phyloP scores from a whole-genome alignment of 1,284 basidiomycete species.

The Leccinum griseonigrum region DNA sequence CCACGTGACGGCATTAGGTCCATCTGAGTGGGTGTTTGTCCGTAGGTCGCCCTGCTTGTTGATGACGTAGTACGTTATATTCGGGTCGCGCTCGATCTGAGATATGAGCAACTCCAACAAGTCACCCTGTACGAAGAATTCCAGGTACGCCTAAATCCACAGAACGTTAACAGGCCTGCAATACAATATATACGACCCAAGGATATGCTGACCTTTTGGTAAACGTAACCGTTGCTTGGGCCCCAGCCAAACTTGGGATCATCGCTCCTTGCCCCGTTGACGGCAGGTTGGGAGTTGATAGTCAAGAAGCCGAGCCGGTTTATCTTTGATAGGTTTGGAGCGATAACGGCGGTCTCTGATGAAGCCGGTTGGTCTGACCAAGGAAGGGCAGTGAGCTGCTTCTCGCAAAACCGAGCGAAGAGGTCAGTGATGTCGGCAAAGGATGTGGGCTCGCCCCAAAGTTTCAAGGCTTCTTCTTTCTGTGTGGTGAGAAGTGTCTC shows the following conservation, averaged over 20 bases:
- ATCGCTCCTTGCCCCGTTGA: conserved; percentile 87
- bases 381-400: conserved; percentile 74
- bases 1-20: conserved; percentile 99
- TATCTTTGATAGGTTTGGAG: conserved; percentile 76
- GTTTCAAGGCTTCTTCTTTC: conserved; percentile 80
- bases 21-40: conserved; percentile 90
- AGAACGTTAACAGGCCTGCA: background rate
- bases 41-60: conserved; percentile 89
- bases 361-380: conserved; percentile 94
- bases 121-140: conserved; percentile 87
- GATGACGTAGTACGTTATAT: conserved; percentile 96
- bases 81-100: conserved; percentile 84
- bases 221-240: conserved; percentile 91
- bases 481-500: conserved; percentile 30
- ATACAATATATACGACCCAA: background rate
- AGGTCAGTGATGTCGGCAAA: conserved; percentile 67
- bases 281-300: conserved; percentile 98
- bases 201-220: conserved; percentile 78
- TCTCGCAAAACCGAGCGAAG: conserved; percentile 80
- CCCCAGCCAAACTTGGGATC: conserved; percentile 94
- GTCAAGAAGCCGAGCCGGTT: conserved; percentile 93
- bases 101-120: conserved; percentile 76
- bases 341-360: conserved; percentile 84
- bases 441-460: conserved; percentile 85
- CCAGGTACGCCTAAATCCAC: conserved; percentile 82